Conservation (phyloP, 768 basidiomycete genomes). For the Suillus paluster region DNA sequence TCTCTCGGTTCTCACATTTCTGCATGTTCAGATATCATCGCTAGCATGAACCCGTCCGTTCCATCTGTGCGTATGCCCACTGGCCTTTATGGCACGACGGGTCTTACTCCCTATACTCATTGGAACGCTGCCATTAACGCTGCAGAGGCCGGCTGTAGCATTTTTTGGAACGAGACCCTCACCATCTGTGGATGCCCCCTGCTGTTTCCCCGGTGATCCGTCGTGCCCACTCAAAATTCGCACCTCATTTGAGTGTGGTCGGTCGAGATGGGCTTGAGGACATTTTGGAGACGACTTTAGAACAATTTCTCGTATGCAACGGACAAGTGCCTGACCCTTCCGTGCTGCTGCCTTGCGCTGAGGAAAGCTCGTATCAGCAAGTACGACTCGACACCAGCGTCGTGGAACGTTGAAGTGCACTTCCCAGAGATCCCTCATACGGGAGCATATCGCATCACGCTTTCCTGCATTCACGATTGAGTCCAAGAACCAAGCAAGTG, state of each 20-base stretch:
- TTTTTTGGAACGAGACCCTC: conserved; percentile 2
- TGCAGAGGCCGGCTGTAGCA: background rate
- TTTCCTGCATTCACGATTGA: background rate
- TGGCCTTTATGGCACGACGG: background rate
- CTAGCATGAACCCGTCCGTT: background rate
- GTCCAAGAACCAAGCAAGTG: background rate
- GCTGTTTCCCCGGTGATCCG: background rate
- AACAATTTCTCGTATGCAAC: no score
- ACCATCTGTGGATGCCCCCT: background rate
- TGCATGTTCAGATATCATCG: background rate
- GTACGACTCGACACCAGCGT: no score
- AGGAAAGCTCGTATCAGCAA: no score
- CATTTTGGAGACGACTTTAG: no score
- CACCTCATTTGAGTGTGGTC: background rate
- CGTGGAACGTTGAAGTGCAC: no score
- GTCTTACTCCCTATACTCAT: background rate
- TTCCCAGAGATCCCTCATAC: no score
- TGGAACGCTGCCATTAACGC: background rate
- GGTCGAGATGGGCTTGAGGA: conserved; percentile 1
- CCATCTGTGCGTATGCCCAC: background rate
- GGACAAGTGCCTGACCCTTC: no score
- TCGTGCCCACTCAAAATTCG: background rate
- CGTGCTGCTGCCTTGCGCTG: no score
- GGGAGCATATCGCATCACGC: no score
- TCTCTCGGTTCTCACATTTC: background rate